Percentiles rank a stretch among this genome's conserved stretches.
Evolutionary conservation across 73 alveolate species (phyloP).

Genomic region (Paramecium sexaurelia): DNA sequence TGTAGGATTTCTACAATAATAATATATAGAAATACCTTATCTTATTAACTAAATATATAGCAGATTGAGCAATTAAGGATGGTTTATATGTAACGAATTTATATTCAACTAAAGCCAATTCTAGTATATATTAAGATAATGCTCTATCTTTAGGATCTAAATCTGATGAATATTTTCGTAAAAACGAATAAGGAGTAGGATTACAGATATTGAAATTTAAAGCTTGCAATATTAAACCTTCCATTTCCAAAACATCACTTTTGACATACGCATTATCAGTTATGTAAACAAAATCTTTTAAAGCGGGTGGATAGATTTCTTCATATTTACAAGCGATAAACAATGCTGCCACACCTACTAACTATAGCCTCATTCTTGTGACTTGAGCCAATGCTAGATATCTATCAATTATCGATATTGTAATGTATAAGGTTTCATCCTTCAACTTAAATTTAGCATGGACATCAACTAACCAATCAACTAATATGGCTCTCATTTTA

Average conservation of each 20-base stretch:
- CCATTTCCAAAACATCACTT: constrained; percentile 71
- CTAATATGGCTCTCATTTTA: constrained; percentile 83
- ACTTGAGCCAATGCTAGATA: constrained; percentile 66
- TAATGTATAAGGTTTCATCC: constrained; percentile 79
- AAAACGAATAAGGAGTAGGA: not conserved
- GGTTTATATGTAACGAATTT: constrained; percentile 7
- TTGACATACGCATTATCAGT: constrained; percentile 84
- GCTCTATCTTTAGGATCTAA: not conserved
- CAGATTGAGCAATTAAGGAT: not conserved
- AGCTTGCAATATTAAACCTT: not conserved
- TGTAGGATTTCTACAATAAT: not conserved
- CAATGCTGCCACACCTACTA: constrained; percentile 88
- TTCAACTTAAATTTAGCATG: constrained; percentile 75
- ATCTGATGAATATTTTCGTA: not conserved
- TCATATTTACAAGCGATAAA: constrained; percentile 88
- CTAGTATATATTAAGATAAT: constrained; percentile 23
- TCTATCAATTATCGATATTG: constrained; percentile 78
- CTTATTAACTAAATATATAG: constrained; percentile 4
- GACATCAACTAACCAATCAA: constrained; percentile 87
- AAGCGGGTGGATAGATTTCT: constrained; percentile 88
- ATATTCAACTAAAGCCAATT: constrained; percentile 49
- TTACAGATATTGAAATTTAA: not conserved
- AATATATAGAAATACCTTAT: not conserved
- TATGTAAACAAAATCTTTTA: constrained; percentile 84
- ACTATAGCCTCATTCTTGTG: constrained; percentile 72